Percentiles rank a stretch among this genome's conserved stretches.
Conservation (phyloP, 352 stramenopile species). For the Globisporangium acanthophoron region DNA sequence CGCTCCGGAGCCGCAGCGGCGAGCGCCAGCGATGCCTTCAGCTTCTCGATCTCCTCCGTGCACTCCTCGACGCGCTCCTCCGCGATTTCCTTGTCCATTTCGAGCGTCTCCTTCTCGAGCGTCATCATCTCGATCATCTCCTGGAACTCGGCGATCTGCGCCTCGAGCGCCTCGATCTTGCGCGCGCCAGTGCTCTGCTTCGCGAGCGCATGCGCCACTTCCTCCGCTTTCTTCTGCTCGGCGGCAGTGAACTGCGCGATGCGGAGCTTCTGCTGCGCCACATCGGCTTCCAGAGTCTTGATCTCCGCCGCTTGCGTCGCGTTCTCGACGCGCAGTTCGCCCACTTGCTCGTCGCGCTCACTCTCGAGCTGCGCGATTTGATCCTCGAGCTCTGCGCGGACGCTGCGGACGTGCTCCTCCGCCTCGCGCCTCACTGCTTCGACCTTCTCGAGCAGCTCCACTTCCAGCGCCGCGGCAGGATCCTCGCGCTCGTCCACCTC, state of each 20-base stretch:
- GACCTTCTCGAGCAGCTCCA: slow-evolving; percentile 42
- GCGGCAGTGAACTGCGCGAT: slow-evolving; percentile 57
- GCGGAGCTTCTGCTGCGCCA: slow-evolving; percentile 61
- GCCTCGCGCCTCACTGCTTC: slow-evolving; percentile 46
- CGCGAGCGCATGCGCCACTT: slow-evolving; percentile 62
- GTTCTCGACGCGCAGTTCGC: slow-evolving; percentile 54
- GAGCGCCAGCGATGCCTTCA: slow-evolving; percentile 60
- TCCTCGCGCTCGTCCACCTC: slow-evolving; percentile 22
- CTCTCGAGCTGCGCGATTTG: slow-evolving; percentile 45
- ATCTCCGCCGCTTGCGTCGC: slow-evolving; percentile 53
- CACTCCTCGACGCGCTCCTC: slow-evolving; percentile 79
- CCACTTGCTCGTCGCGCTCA: slow-evolving; percentile 48
- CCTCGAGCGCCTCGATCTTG: slow-evolving; percentile 63
- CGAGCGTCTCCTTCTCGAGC: slow-evolving; percentile 83
- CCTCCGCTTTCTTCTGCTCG: slow-evolving; percentile 77
- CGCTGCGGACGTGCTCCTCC: slow-evolving; percentile 48
- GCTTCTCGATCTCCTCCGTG: slow-evolving; percentile 62
- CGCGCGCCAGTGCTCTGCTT: slow-evolving; percentile 63
- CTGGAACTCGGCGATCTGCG: slow-evolving; percentile 64
- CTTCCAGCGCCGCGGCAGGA: slow-evolving; percentile 15
- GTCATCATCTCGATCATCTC: slow-evolving; percentile 84
- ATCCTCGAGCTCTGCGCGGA: slow-evolving; percentile 63
- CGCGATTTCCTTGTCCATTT: slow-evolving; percentile 87
- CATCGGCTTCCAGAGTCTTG: slow-evolving; percentile 56
- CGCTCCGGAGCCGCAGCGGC: slow-evolving; percentile 36